These are phyloP conservation scores for Solanum hybrid DNA, from an alignment of 305 asterid species.

Conservation along the genomic window DNA sequence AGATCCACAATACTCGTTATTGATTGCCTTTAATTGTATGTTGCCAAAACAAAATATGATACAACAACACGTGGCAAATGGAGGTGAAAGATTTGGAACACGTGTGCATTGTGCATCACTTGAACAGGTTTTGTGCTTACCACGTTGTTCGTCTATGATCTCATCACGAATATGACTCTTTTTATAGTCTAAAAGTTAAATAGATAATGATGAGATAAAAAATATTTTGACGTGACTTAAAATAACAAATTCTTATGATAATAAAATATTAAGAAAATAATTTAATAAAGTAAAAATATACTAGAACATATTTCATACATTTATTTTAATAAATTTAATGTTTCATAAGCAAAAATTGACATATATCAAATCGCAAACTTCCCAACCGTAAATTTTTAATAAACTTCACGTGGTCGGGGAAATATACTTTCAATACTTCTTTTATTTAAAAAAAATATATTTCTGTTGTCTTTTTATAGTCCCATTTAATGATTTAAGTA, in stretches of 20 bases:
- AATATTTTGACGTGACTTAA: neutral
- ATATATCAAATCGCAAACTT: neutral
- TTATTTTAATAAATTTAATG: neutral
- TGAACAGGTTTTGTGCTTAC: neutral
- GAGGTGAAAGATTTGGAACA: neutral
- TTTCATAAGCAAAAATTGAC: neutral
- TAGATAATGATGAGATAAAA: neutral
- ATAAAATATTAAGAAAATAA: too few species aligned
- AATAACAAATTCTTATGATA: neutral
- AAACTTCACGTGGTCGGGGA: neutral
- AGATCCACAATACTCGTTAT: neutral
- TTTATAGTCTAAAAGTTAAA: neutral
- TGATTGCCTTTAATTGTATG: neutral
- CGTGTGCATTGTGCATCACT: slow-evolving; percentile 2
- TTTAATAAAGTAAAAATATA: neutral
- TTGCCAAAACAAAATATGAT: neutral
- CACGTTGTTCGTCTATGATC: slow-evolving; percentile 1
- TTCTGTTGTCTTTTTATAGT: neutral
- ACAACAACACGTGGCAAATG: slow-evolving; percentile 3
- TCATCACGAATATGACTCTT: neutral
- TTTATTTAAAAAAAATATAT: too few species aligned
- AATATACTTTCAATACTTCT: neutral
- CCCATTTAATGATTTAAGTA: neutral
- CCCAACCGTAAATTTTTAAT: neutral
- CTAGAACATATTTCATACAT: neutral